Conservation (phyloP, 208 protist genomes). For the Leishmania lainsoni region DNA sequence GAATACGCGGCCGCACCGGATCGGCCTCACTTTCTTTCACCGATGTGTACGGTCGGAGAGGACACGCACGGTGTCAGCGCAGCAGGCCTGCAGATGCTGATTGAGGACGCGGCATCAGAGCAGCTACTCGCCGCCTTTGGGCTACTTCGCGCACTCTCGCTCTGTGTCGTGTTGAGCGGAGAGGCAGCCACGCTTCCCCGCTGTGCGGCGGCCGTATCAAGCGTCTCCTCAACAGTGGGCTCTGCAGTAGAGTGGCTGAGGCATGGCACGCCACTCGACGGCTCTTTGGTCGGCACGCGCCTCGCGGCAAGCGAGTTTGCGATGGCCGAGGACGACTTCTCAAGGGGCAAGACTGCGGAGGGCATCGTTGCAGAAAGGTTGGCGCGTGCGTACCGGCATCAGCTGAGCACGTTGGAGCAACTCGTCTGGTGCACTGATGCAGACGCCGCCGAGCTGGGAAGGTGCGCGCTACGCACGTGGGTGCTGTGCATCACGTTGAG, state of each 20-base stretch:
- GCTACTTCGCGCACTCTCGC: conserved; percentile 21
- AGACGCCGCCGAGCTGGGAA: conserved; percentile 8
- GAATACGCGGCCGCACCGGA: background rate
- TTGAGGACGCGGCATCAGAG: background rate
- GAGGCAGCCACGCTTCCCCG: conserved; percentile 5
- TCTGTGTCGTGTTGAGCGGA: conserved; percentile 21
- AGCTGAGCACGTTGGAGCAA: conserved; percentile 24
- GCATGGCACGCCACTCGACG: background rate
- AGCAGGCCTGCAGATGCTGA: background rate
- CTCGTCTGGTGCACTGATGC: conserved; percentile 14
- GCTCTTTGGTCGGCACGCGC: background rate
- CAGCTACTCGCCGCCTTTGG: conserved; percentile 20
- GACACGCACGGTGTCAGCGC: background rate
- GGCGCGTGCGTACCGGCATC: conserved; percentile 18
- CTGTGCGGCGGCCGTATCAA: background rate
- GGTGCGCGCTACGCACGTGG: conserved; percentile 22
- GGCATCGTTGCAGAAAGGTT: conserved; percentile 14
- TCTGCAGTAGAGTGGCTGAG: background rate
- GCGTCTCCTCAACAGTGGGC: background rate
- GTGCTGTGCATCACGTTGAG: conserved; percentile 1
- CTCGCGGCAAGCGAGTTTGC: background rate
- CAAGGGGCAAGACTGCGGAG: conserved; percentile 9
- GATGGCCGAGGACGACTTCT: background rate
- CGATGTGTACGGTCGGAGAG: background rate
- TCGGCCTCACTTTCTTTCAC: background rate